A percentile compares a stretch with the other conserved stretches of the same genome.
phyloP scores from a whole-genome alignment of 352 stramenopile species.

The Phytophthora fragariae region DNA sequence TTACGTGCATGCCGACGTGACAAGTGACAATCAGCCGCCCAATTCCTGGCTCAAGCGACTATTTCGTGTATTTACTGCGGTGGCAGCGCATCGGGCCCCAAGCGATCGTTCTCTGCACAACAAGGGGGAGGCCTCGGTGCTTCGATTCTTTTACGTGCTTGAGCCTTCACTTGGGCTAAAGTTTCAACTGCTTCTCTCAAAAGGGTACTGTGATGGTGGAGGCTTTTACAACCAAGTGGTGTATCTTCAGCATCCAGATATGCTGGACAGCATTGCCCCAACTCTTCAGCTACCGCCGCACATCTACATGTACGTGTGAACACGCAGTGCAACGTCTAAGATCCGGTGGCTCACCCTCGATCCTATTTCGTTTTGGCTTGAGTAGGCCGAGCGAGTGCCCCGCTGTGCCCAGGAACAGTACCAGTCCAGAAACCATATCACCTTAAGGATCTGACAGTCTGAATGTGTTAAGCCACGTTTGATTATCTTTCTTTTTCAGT shows the following conservation, averaged over 20 bases:
- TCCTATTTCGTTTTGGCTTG: not conserved
- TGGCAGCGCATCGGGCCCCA: slow-evolving; percentile 20
- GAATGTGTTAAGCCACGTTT: slow-evolving; percentile 19
- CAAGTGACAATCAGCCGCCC: slow-evolving; percentile 60
- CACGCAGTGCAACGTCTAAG: not conserved
- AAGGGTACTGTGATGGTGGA: slow-evolving; percentile 61
- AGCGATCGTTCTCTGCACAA: slow-evolving; percentile 24
- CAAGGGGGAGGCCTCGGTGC: slow-evolving; percentile 47
- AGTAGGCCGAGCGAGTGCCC: slow-evolving; percentile 1
- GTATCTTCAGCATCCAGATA: slow-evolving; percentile 60
- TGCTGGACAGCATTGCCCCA: slow-evolving; percentile 62
- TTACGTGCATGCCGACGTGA: slow-evolving; percentile 64
- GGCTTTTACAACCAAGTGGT: slow-evolving; percentile 84
- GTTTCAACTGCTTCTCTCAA: slow-evolving; percentile 71
- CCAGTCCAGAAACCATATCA: not conserved
- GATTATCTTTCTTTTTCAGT: slow-evolving; percentile 19
- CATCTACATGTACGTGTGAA: slow-evolving; percentile 51
- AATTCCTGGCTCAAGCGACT: slow-evolving; percentile 77
- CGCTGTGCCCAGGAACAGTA: not conserved
- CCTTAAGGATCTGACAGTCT: slow-evolving; percentile 8
- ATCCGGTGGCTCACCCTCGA: not conserved
- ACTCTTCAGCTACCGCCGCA: slow-evolving; percentile 55
- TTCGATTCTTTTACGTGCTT: slow-evolving; percentile 85
- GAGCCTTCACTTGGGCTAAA: slow-evolving; percentile 80
- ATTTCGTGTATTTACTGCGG: slow-evolving; percentile 63